phyloP scores from a whole-genome alignment of 202 grass and related monocot genomes.

The Bolboschoenoplectus hybrid region DNA sequence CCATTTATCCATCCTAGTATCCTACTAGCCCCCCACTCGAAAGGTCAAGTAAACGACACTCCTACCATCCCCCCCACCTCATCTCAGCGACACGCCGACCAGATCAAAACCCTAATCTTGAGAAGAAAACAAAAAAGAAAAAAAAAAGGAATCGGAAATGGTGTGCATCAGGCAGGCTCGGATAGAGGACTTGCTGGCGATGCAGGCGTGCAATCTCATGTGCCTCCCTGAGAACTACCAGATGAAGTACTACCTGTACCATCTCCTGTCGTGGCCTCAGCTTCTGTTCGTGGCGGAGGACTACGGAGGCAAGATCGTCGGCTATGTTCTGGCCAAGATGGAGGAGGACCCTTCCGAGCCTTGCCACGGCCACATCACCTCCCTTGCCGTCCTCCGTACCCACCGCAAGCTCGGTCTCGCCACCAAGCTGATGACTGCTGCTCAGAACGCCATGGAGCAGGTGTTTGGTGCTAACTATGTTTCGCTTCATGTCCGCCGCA shows the following conservation, averaged over 20 bases:
- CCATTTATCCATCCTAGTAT: neutral
- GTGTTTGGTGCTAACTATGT: constrained; percentile 94
- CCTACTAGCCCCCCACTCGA: neutral
- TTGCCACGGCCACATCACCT: constrained; percentile 98
- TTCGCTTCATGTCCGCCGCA: constrained; percentile 84
- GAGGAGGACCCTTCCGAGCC: constrained; percentile 97
- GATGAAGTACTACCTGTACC: constrained; percentile 99
- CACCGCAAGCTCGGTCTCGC: constrained; percentile 96
- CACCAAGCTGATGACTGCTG: constrained; percentile 93
- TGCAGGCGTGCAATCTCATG: constrained; percentile 99
- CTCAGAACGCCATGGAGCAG: constrained; percentile 91
- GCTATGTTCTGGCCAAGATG: constrained; percentile 97
- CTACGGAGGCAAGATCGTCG: constrained; percentile 83
- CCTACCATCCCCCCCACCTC: neutral
- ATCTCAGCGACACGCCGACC: neutral
- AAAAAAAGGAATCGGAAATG: constrained; percentile 43
- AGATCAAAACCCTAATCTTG: constrained; percentile 35
- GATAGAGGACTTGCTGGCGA: constrained; percentile 89
- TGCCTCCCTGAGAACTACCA: constrained; percentile 99
- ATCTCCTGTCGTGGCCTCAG: constrained; percentile 98
- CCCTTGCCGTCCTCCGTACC: constrained; percentile 94
- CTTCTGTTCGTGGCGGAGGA: constrained; percentile 97
- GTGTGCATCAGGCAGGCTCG: constrained; percentile 96
- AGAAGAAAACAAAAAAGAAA: neutral
- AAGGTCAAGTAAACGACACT: neutral